phyloP scores from a whole-genome alignment of 78 protist species.

The Ministeria vibrans region DNA sequence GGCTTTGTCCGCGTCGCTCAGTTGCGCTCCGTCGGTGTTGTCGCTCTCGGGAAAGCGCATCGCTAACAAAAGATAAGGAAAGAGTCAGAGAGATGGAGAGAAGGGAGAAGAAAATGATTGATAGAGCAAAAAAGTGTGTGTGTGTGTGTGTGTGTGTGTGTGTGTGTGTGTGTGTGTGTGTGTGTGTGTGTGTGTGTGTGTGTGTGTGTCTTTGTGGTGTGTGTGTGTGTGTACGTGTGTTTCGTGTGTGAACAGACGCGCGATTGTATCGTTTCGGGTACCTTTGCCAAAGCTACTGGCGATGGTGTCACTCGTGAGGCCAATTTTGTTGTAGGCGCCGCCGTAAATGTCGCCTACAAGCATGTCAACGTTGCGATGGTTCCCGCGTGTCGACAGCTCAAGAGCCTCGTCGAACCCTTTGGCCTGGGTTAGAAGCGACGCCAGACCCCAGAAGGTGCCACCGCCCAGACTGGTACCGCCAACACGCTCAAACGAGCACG shows the following conservation, averaged over 20 bases:
- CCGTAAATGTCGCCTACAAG: conserved; percentile 96
- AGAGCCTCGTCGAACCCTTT: conserved; percentile 59
- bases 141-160: too few relatives aligned
- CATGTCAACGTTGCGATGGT: conserved; percentile 68
- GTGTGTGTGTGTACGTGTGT: not conserved
- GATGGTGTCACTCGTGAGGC: conserved; percentile 46
- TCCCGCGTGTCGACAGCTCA: conserved; percentile 36
- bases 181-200: not conserved
- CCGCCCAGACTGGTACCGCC: conserved; percentile 91
- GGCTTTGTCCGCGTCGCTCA: conserved; percentile 29
- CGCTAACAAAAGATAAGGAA: not conserved
- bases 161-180: too few relatives aligned
- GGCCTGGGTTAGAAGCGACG: conserved; percentile 56
- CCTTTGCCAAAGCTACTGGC: conserved; percentile 53
- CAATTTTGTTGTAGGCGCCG: conserved; percentile 54
- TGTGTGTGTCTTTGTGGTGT: too few relatives aligned
- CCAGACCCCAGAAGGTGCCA: conserved; percentile 88
- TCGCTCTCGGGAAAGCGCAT: too few relatives aligned
- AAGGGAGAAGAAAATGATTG: too few relatives aligned
- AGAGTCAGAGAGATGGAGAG: not conserved
- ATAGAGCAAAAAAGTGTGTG: too few relatives aligned
- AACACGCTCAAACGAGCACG: conserved; percentile 64
- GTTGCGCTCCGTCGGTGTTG: too few relatives aligned
- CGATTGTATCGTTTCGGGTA: not conserved
- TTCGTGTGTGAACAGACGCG: not conserved